A percentile compares a stretch with the other conserved stretches of the same genome.
Evolutionary conservation across 2,329 filamentous ascomycete genomes (phyloP).

Genomic region (Aurifilum marmelostoma): DNA sequence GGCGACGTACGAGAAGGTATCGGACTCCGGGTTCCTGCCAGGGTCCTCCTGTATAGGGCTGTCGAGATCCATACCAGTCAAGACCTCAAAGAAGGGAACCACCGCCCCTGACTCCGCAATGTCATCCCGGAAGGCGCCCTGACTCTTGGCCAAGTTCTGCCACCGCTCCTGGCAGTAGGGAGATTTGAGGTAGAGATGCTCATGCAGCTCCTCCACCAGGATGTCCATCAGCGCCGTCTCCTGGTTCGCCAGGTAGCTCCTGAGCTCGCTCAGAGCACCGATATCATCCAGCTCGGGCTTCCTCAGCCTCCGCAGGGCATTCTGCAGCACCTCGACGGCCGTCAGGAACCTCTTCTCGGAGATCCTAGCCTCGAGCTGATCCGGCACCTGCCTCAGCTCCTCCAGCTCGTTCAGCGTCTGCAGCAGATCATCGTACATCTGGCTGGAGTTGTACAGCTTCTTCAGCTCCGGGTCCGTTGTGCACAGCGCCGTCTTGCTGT

Average conservation of each 20-base stretch:
- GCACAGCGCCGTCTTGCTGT: slow-evolving; percentile 79
- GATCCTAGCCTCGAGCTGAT: slow-evolving; percentile 90
- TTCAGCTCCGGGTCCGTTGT: slow-evolving; percentile 89
- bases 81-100: slow-evolving; percentile 60
- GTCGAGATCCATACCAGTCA: slow-evolving; percentile 65
- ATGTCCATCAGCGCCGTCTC: slow-evolving; percentile 92
- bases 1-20: slow-evolving; percentile 92
- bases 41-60: slow-evolving; percentile 78
- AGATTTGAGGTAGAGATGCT: slow-evolving; percentile 95
- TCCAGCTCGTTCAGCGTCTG: slow-evolving; percentile 84
- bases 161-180: slow-evolving; percentile 96
- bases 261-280: slow-evolving; percentile 82
- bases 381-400: slow-evolving; percentile 84
- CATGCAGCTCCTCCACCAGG: slow-evolving; percentile 93
- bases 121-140: slow-evolving; percentile 54
- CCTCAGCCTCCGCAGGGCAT: slow-evolving; percentile 79
- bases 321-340: slow-evolving; percentile 89
- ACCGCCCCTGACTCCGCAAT: slow-evolving; percentile 51
- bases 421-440: slow-evolving; percentile 87
- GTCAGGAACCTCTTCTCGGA: slow-evolving; percentile 94
- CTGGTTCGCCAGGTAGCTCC: slow-evolving; percentile 88
- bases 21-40: slow-evolving; percentile 89
- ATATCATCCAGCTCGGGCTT: slow-evolving; percentile 91
- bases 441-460: slow-evolving; percentile 83
- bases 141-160: slow-evolving; percentile 77